Evolutionary conservation across 129 eudicot genomes (phyloP).

Genomic region (Smallanthus sonchifolius): DNA sequence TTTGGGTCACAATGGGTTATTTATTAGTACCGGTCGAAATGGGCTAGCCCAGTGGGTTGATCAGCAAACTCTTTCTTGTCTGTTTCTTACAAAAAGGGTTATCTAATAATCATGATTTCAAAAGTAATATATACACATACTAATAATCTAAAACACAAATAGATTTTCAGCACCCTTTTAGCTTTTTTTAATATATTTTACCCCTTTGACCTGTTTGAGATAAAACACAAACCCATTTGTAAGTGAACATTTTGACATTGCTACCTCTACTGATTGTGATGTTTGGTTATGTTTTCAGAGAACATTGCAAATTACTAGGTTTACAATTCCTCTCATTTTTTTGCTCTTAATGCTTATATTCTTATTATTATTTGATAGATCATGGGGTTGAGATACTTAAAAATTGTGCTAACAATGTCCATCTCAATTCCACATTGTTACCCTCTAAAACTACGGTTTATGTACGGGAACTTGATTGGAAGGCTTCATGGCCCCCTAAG

Average conservation of each 20-base stretch:
- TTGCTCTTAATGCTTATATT: not conserved
- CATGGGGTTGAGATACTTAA: conserved; percentile 59
- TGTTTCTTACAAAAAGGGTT: not conserved
- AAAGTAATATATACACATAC: not conserved
- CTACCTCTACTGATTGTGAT: conserved; percentile 3
- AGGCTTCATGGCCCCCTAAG: conserved; percentile 59
- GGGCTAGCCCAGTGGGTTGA: not conserved
- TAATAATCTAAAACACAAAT: not conserved
- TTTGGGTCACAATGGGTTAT: not conserved
- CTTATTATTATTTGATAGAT: conserved; percentile 34
- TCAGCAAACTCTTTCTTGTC: not conserved
- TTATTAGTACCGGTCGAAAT: not conserved
- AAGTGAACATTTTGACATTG: not conserved
- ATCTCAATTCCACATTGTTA: conserved; percentile 45
- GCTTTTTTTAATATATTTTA: not conserved
- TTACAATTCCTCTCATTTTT: not conserved
- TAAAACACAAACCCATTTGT: not conserved
- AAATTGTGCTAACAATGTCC: conserved; percentile 61
- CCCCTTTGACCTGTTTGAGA: not conserved
- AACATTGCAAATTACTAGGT: not conserved
- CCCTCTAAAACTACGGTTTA: conserved; percentile 40
- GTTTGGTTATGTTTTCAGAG: not conserved
- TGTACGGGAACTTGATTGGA: conserved; percentile 98
- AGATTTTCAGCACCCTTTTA: not conserved
- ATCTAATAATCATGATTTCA: not conserved